A percentile compares a stretch with the other conserved stretches of the same genome.
Conservation (phyloP, 495 filamentous ascomycete genomes). For the Penicillium arizonense region DNA sequence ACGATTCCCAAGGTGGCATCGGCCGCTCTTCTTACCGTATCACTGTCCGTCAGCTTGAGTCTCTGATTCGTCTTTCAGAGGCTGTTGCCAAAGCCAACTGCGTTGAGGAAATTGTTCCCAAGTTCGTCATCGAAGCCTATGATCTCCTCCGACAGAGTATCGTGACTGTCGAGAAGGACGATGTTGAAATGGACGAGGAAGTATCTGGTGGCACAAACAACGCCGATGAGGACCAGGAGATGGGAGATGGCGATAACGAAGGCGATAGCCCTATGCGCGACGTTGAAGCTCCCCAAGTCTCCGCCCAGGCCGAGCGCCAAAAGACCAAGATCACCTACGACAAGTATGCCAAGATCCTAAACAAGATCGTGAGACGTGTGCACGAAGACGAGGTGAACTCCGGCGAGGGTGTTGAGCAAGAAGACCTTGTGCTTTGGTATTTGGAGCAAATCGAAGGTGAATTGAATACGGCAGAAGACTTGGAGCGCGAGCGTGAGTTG, state of each 20-base stretch:
- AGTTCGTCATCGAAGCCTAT: constrained; percentile 87
- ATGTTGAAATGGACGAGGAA: constrained; percentile 92
- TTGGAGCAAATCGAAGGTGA: constrained; percentile 90
- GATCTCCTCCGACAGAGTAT: constrained; percentile 89
- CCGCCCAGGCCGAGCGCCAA: constrained; percentile 42
- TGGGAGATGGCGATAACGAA: constrained; percentile 55
- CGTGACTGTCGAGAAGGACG: constrained; percentile 96
- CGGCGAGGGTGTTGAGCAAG: constrained; percentile 87
- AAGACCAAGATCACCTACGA: constrained; percentile 94
- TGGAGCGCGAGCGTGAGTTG: constrained; percentile 71
- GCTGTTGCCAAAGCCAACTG: constrained; percentile 97
- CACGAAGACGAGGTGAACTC: constrained; percentile 68
- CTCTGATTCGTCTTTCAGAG: constrained; percentile 89
- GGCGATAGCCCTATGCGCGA: constrained; percentile 70
- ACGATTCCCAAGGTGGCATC: constrained; percentile 92
- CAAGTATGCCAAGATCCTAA: constrained; percentile 89
- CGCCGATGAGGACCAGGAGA: constrained; percentile 36
- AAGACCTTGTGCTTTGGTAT: constrained; percentile 87
- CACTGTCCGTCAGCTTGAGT: constrained; percentile 94
- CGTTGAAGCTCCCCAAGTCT: constrained; percentile 35
- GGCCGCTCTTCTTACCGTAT: constrained; percentile 94
- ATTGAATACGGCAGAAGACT: constrained; percentile 74
- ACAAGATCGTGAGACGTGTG: constrained; percentile 75
- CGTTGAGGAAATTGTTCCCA: constrained; percentile 81
- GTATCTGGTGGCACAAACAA: constrained; percentile 38